These are phyloP conservation scores for Physcomitrellopsis africana DNA, from an alignment of 225 moss, liverwort and hornwort species.

Conservation along the genomic window DNA sequence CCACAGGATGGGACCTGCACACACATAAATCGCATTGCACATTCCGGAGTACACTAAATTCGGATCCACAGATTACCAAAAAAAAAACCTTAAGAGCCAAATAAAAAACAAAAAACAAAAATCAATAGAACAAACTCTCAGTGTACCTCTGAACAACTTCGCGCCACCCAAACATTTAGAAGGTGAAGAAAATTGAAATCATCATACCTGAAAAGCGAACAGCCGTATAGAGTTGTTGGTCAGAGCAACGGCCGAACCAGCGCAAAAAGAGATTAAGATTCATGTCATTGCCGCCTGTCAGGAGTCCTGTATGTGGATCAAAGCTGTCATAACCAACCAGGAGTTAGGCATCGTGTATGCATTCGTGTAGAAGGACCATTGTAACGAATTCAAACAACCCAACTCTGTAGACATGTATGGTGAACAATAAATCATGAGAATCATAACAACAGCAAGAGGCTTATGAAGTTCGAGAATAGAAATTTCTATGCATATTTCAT, in stretches of 20 bases:
- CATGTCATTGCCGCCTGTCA: conserved; percentile 68
- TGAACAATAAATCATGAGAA: not conserved
- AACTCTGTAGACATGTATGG: not conserved
- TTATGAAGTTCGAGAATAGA: no score
- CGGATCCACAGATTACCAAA: not conserved
- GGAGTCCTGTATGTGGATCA: conserved; percentile 62
- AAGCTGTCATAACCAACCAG: conserved; percentile 36
- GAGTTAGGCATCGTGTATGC: not conserved
- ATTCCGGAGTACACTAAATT: not conserved
- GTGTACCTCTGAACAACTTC: no score
- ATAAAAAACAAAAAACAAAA: no score
- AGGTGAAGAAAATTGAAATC: not conserved
- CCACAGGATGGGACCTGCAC: conserved; percentile 52
- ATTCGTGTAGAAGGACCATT: not conserved
- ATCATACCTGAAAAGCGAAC: conserved; percentile 55
- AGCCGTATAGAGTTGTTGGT: conserved; percentile 61
- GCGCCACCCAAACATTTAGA: no score
- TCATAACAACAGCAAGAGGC: not conserved
- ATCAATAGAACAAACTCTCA: not conserved
- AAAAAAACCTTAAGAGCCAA: not conserved
- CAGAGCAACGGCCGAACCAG: conserved; percentile 60
- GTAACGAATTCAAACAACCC: not conserved
- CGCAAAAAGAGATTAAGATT: conserved; percentile 70
- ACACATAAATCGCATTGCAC: not conserved
- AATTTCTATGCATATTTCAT: not conserved